Evolutionary conservation across 2,329 filamentous ascomycete genomes (phyloP), one percentile per base, ranked within the genome.

Genomic region (Colletotrichum incanum): DNA sequence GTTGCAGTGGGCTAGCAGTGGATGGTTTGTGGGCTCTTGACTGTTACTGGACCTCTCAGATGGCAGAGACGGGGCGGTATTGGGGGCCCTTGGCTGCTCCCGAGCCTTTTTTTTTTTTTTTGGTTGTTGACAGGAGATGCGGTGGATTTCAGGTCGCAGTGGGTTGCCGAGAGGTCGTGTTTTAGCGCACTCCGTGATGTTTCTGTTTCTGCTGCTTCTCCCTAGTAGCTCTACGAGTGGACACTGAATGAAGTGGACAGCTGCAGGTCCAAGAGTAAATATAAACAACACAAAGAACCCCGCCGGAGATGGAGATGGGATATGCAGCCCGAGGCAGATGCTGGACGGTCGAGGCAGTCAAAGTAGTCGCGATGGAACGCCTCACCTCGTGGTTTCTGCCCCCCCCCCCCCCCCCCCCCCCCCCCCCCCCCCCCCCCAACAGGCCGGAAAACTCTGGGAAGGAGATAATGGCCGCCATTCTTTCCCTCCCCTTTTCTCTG

Each of bases 141-240:
- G 31, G 69, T 69, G 65, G 65, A 72, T 63, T 63, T 68, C 65
- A 68, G 58, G 68, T 68, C 43, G 34, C 37, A 68, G 56, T 68
- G 68, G 68, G 58, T 71, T 64, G 59, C 59, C 52, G 52, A 72
- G 59, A 54, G 56, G 37, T 59, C n/a, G 52, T 72, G 69, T 72
- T 72, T 72, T 72, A 72, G 69, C 65, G 65, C 47, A 54, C 69
- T 65, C 39, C 54, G 34, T 67, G 56, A 62, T 71, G 68, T 69
- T 69, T 69, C 65, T 50, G 69, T 60, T 65, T 59, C 47, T 64
- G 58, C 31, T 56, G 37, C 52, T 18, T n/a, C 45, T 34, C 47
- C 52, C 43, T 39, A 20, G 49, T 65, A 52, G 49, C 34, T 64
- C 18, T 23, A 18, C 26, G 20, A 16, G 60, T 56, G 60, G 61